These are phyloP conservation scores for Ocimum tenuiflorum DNA, from an alignment of 257 asterid genomes.

Conservation along the genomic window DNA sequence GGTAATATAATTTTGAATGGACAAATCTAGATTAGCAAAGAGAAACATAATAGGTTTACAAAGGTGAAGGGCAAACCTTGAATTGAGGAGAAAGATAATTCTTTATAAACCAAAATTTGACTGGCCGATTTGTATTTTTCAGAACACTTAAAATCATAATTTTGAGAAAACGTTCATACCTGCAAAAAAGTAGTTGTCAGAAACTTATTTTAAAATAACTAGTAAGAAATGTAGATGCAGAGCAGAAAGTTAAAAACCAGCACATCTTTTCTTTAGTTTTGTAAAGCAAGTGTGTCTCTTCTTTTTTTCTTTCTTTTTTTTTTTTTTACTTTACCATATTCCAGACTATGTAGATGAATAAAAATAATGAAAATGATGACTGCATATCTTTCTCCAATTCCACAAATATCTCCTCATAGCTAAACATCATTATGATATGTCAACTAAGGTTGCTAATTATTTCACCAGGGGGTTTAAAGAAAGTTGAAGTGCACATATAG, in stretches of 20 bases:
- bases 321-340: background rate
- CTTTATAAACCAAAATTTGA: conserved; percentile 97
- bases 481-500: conserved; percentile 4
- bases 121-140: conserved; percentile 81
- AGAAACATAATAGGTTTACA: background rate
- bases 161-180: conserved; percentile 91
- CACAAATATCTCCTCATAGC: background rate
- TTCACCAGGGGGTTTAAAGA: background rate
- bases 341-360: background rate
- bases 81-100: conserved; percentile 97
- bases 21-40: conserved; percentile 6
- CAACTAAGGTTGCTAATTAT: background rate
- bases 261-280: background rate
- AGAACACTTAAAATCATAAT: conserved; percentile 92
- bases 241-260: background rate
- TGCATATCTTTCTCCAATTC: background rate
- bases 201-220: conserved; percentile 5
- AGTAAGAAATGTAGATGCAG: background rate
- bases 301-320: too few species aligned
- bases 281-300: too few species aligned
- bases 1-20: background rate
- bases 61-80: conserved; percentile 47
- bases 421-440: background rate
- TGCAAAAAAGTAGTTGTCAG: conserved; percentile 33
- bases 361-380: background rate